A percentile compares a stretch with the other conserved stretches of the same genome.
These are phyloP conservation scores for Backusella macrospora DNA, from an alignment of 192 early-diverging fungal genomes.

Conservation along the genomic window DNA sequence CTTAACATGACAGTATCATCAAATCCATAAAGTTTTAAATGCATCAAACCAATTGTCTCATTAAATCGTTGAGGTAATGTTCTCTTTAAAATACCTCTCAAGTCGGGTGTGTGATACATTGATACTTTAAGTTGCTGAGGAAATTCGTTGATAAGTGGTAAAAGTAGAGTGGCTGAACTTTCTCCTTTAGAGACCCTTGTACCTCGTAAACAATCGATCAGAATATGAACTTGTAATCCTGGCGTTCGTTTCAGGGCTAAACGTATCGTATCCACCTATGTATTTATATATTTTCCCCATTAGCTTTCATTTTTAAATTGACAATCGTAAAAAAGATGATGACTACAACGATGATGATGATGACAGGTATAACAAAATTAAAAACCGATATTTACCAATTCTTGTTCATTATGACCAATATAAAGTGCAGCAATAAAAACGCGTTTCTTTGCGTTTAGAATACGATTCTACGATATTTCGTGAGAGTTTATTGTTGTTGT, in stretches of 20 bases:
- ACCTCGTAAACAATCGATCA: constrained; percentile 90
- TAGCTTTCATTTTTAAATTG: too few relatives aligned
- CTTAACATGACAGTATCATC: constrained; percentile 83
- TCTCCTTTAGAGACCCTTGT: constrained; percentile 60
- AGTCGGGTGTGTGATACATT: constrained; percentile 88
- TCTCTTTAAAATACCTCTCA: constrained; percentile 68
- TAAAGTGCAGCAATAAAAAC: constrained; percentile 92
- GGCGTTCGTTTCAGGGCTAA: constrained; percentile 55
- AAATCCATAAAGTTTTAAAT: constrained; percentile 92
- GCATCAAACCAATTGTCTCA: constrained; percentile 92
- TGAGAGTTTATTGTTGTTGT: background rate
- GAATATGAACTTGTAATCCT: constrained; percentile 64
- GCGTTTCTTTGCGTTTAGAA: constrained; percentile 65
- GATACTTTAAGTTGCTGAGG: constrained; percentile 68
- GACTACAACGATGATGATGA: background rate
- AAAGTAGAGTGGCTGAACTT: constrained; percentile 72
- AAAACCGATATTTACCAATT: constrained; percentile 58
- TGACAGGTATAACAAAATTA: background rate
- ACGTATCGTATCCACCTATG: constrained; percentile 61
- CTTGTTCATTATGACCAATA: constrained; percentile 79
- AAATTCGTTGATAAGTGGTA: constrained; percentile 64
- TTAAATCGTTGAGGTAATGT: constrained; percentile 86
- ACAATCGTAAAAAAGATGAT: too few relatives aligned
- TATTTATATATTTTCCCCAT: background rate
- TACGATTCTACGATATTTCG: constrained; percentile 54